Percentiles rank a stretch among this genome's conserved stretches.
Evolutionary conservation across 140 eudicot genomes (phyloP).

Genomic region (Ambrosia hybrid): DNA sequence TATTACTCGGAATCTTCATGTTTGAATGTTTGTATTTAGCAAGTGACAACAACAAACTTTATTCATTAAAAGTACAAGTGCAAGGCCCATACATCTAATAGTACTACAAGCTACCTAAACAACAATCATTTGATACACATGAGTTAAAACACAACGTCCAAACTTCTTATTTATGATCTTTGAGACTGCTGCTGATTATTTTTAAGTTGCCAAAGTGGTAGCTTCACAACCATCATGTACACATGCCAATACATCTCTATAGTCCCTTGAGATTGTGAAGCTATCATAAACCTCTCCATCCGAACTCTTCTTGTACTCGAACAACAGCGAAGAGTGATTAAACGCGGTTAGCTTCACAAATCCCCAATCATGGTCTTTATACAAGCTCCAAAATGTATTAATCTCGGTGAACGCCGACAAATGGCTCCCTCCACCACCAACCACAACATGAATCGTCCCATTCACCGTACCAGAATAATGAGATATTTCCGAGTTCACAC

Average conservation of each 20-base stretch:
- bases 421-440: slow-evolving; percentile 41
- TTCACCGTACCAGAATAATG: slow-evolving; percentile 41
- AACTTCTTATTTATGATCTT: not conserved
- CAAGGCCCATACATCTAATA: too few relatives aligned
- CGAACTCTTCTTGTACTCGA: slow-evolving; percentile 43
- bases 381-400: slow-evolving; percentile 33
- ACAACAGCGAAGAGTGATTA: slow-evolving; percentile 39
- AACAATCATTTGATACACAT: too few relatives aligned
- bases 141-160: too few relatives aligned
- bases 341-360: slow-evolving; percentile 41
- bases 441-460: slow-evolving; percentile 42
- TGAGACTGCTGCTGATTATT: not conserved
- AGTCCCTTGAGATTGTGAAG: slow-evolving; percentile 39
- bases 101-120: too few relatives aligned
- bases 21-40: too few relatives aligned
- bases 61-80: too few relatives aligned
- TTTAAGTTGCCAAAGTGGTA: slow-evolving; percentile 21
- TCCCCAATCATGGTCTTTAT: slow-evolving; percentile 36
- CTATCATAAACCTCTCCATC: slow-evolving; percentile 37
- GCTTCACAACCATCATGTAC: slow-evolving; percentile 46
- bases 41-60: too few relatives aligned
- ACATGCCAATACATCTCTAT: slow-evolving; percentile 44
- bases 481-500: slow-evolving; percentile 30
- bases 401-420: slow-evolving; percentile 28
- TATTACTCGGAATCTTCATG: too few relatives aligned